A percentile compares a stretch with the other conserved stretches of the same genome.
phyloP scores from a whole-genome alignment of 192 early-diverging fungal genomes.

The Martensiomyces pterosporus region DNA sequence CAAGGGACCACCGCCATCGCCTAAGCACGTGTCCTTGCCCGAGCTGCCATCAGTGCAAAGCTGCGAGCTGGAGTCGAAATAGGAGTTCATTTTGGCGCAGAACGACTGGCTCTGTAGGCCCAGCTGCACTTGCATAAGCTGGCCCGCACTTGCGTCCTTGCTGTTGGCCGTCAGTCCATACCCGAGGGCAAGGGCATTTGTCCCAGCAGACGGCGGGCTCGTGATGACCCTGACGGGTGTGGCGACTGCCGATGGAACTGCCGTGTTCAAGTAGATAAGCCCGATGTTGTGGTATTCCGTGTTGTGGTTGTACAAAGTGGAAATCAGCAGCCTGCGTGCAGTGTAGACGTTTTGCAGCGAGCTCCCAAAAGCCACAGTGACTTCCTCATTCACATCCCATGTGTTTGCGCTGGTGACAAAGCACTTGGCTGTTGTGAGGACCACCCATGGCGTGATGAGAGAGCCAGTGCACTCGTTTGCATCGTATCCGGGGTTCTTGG shows the following conservation, averaged over 20 bases:
- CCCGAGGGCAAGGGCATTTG: slow-evolving; percentile 7
- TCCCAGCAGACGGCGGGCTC: not conserved
- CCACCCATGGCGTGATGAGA: slow-evolving; percentile 13
- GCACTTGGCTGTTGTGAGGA: slow-evolving; percentile 36
- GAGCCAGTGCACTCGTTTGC: slow-evolving; percentile 32
- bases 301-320: slow-evolving; percentile 5
- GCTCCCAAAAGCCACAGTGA: slow-evolving; percentile 13
- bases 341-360: slow-evolving; percentile 4
- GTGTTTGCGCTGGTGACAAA: slow-evolving; percentile 12
- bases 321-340: slow-evolving; percentile 9
- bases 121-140: not conserved
- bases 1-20: slow-evolving; percentile 27
- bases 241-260: slow-evolving; percentile 11
- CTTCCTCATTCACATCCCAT: slow-evolving; percentile 7
- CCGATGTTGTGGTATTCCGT: slow-evolving; percentile 26
- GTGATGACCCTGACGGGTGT: slow-evolving; percentile 13
- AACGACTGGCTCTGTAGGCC: not conserved
- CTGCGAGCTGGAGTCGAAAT: slow-evolving; percentile 16
- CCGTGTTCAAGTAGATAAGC: slow-evolving; percentile 10
- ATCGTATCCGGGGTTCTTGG: slow-evolving; percentile 9
- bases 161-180: slow-evolving; percentile 3
- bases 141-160: not conserved
- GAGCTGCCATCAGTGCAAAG: slow-evolving; percentile 5
- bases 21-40: slow-evolving; percentile 5
- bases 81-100: not conserved